A percentile compares a stretch with the other conserved stretches of the same genome.
phyloP scores from a whole-genome alignment of 768 basidiomycete species.

The Xerocomellus chrysenteron region DNA sequence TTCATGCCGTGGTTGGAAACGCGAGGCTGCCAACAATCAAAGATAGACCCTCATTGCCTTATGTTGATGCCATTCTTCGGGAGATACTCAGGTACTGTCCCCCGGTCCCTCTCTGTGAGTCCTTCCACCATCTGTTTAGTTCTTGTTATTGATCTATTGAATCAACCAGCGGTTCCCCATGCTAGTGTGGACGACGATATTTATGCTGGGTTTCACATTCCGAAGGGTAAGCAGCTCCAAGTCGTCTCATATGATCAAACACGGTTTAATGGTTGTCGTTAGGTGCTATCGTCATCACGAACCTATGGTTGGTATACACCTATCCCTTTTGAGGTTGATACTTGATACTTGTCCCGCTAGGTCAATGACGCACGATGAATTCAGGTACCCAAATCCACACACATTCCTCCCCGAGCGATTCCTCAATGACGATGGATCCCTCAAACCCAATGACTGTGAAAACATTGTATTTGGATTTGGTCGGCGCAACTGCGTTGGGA shows the following conservation, averaged over 20 bases:
- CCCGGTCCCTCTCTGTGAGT: constrained; percentile 7
- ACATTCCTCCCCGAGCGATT: constrained; percentile 41
- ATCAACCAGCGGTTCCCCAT: constrained; percentile 1
- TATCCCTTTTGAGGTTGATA: accelerated
- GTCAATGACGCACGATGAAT: constrained; percentile 19
- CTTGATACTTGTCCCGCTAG: neutral
- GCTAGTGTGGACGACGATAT: constrained; percentile 2
- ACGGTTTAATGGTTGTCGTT: neutral
- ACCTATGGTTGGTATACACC: constrained; percentile 2
- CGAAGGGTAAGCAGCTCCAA: neutral
- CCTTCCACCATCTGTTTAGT: neutral
- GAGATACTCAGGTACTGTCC: constrained; percentile 5
- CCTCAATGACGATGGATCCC: constrained; percentile 27
- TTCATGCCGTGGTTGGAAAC: constrained; percentile 6
- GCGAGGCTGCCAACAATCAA: constrained; percentile 7
- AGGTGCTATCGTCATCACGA: constrained; percentile 6
- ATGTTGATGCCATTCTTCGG: constrained; percentile 5
- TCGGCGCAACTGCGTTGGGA: constrained; percentile 25
- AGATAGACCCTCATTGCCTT: constrained; percentile 4
- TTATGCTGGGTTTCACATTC: constrained; percentile 9
- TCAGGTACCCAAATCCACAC: constrained; percentile 36
- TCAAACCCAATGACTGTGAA: constrained; percentile 9
- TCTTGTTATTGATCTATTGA: neutral
- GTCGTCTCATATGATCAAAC: neutral
- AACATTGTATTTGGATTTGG: constrained; percentile 26